Base-by-base conservation (phyloP, 805 yeast species). In the Phaffomyces opuntiae region DNA sequence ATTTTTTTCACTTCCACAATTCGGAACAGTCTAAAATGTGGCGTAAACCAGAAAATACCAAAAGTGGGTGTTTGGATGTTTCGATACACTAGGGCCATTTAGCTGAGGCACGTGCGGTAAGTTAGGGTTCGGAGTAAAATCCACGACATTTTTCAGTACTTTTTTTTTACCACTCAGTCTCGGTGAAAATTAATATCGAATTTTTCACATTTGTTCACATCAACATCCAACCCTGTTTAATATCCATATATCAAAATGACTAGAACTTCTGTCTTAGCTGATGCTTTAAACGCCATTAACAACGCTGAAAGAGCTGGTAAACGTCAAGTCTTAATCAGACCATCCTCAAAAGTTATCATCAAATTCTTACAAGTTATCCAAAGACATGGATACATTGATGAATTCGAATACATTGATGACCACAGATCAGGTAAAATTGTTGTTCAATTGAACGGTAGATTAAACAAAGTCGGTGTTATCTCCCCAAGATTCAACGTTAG, bases 251-350 rank as follows among this genome's bases (percentile, higher is more conserved):
- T 19, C 40, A 78, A 68, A 70, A 89, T 90, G 97, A 87, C 96
- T 73, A 90, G 97, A 80, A 81, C 96, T 62, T 90, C 97, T 65
- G 97, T 87, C 74, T 86, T 90, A 74, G 96, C 96, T 70, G 97
- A 90, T 79, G 97, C 97, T 70, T 84, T 90, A 67, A 90, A 90
- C 78, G 83, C 96, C 66, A 90, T 90, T 77, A 88, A 89, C 93
- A 90, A 90, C 76, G 97, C 97, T 77, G 96, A 90, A 79, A 90
- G 89, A 79, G 83, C 96, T 76, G 97, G 97, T 76, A 90, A 90
- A 82, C 87, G 97, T 79, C 97, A 90, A 80, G 97, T 90, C 66
- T 76, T 90, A 72, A 85, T 90, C 77, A 87, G 96, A 83, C 97
- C 97, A 61, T 88, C 97, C 46, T 90, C 96, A 70, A 90, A 90